These are phyloP conservation scores for Onygenales sp. DNA, from an alignment of 2,329 filamentous ascomycete species.

Conservation along the genomic window DNA sequence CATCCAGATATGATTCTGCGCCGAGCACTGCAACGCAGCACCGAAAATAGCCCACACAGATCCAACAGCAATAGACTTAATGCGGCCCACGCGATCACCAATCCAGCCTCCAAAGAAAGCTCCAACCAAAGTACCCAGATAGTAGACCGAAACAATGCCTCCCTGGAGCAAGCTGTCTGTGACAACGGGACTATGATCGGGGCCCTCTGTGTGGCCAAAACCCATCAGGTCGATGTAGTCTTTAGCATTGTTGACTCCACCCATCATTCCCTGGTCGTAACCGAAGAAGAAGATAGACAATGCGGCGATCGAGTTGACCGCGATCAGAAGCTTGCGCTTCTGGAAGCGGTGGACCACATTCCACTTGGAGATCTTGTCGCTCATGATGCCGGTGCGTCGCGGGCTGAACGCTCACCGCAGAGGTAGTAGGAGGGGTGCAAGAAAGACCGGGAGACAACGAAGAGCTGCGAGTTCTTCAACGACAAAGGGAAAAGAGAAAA, in stretches of 20 bases:
- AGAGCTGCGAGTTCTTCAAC: neutral
- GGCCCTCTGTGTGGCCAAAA: constrained; percentile 49
- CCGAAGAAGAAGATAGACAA: constrained; percentile 62
- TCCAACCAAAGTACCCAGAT: constrained; percentile 55
- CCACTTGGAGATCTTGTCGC: constrained; percentile 30
- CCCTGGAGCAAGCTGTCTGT: constrained; percentile 53
- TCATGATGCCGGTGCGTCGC: constrained; percentile 17
- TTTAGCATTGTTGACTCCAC: constrained; percentile 56
- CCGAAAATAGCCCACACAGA: constrained; percentile 51
- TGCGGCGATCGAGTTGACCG: constrained; percentile 54
- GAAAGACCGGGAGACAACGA: neutral
- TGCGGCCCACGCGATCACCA: constrained; percentile 53
- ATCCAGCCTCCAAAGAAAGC: constrained; percentile 54
- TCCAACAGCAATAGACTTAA: constrained; percentile 54
- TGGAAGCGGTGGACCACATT: constrained; percentile 46
- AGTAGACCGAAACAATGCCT: constrained; percentile 51
- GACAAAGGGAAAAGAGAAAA: too few species aligned
- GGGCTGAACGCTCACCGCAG: too few species aligned
- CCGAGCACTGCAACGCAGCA: constrained; percentile 55
- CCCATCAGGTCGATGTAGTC: constrained; percentile 57
- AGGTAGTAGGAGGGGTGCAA: neutral
- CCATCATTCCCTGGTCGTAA: constrained; percentile 48
- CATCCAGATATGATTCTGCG: constrained; percentile 61
- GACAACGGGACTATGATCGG: constrained; percentile 41
- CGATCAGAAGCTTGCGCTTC: constrained; percentile 48